phyloP scores from a whole-genome alignment of 2,329 filamentous ascomycete genomes.

The Penicillium sp. region DNA sequence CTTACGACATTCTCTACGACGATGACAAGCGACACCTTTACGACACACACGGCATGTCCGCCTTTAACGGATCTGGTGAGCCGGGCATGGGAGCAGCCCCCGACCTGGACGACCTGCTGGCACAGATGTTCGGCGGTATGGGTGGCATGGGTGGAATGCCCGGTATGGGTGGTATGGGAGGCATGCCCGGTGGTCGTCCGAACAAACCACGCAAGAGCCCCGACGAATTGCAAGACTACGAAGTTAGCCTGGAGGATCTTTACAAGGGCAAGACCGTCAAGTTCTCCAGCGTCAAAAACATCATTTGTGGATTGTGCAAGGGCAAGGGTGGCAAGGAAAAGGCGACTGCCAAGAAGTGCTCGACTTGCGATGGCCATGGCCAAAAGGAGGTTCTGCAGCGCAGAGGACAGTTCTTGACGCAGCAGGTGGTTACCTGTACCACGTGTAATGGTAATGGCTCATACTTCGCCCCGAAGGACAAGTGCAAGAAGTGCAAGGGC shows the following conservation, averaged over 20 bases:
- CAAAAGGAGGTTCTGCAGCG: slow-evolving; percentile 72
- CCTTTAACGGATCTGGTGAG: slow-evolving; percentile 76
- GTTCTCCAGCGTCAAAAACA: slow-evolving; percentile 91
- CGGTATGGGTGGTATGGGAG: slow-evolving; percentile 35
- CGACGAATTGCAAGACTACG: slow-evolving; percentile 86
- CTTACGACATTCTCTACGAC: slow-evolving; percentile 96
- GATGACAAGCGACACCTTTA: slow-evolving; percentile 90
- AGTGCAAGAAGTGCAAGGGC: slow-evolving; percentile 98
- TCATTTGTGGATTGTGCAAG: slow-evolving; percentile 82
- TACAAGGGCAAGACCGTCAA: slow-evolving; percentile 99
- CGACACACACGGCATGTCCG: slow-evolving; percentile 91
- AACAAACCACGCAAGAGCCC: slow-evolving; percentile 59
- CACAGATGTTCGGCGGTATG: slow-evolving; percentile 78
- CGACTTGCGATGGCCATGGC: slow-evolving; percentile 77
- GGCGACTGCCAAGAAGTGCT: slow-evolving; percentile 77
- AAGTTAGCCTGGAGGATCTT: slow-evolving; percentile 85
- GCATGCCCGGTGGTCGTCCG: slow-evolving; percentile 39
- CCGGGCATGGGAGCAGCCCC: slow-evolving; percentile 57
- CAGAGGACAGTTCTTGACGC: slow-evolving; percentile 80
- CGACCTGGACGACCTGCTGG: slow-evolving; percentile 87
- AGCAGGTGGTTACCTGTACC: slow-evolving; percentile 73
- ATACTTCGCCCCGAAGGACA: slow-evolving; percentile 91
- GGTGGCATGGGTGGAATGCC: slow-evolving; percentile 54
- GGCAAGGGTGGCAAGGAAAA: slow-evolving; percentile 89
- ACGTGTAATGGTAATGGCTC: slow-evolving; percentile 81